Evolutionary conservation across 441 rosid genomes (phyloP), one percentile per base, ranked within the genome.

Genomic region (Pelargonium fulgidum): DNA sequence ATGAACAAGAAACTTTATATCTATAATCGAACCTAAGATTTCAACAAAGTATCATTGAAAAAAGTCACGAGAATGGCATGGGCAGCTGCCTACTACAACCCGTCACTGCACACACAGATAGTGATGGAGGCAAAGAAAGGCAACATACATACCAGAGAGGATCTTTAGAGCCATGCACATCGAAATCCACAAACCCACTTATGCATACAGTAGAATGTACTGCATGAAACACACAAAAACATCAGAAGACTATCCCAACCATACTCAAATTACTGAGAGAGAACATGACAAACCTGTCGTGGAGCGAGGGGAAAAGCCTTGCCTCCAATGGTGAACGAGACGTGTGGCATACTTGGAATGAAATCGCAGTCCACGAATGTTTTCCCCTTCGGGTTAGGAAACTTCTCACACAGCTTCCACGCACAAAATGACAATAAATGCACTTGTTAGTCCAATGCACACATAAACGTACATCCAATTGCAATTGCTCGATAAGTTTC

Each of bases 131-230:
- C n/a, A n/a, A n/a, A n/a, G n/a, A n/a, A n/a, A n/a, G n/a, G n/a
- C n/a, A n/a, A n/a, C 7, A 52, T 4, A 36, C 82, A 10, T 82
- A 85, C 91, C 89, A 87, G 26, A 83, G 81, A 64, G 82, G 89
- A 70, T 81, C 82, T 58, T 72, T 76, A 3, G 81, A 81, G 29
- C 74, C 62, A 69, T 80, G 81, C 70, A 78, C 78, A 73, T 85
- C 86, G 62, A 85, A 65, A 3, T 80, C 78, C 14, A 78, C 73
- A 68, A 85, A 87, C 58, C 87, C 86, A 29, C 91, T 87, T 17
- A 87, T 22, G 70, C 91, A 83, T 39, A 80, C 63, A 0, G 81
- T 70, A 87, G 76, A 42, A 78, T 65, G 19, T 87, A 85, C 89
- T 85, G 79, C 29, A 58, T 52, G 12, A 36, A 44, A 71, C 22